Evolutionary conservation across 257 asterid genomes (phyloP), one percentile per base, ranked within the genome.

Genomic region (Salvia rosmarinus): DNA sequence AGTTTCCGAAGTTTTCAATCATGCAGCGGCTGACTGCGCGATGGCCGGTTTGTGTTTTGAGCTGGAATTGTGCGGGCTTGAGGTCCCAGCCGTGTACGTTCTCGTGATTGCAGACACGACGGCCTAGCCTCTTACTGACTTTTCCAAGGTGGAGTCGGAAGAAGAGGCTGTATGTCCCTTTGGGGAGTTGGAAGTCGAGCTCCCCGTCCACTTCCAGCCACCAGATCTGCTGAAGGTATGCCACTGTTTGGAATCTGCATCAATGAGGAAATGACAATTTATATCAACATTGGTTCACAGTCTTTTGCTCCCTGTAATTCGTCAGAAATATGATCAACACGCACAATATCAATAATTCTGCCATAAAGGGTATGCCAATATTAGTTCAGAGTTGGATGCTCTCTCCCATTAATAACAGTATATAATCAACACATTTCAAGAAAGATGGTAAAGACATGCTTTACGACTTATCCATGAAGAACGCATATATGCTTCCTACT

Each of bases 151-250:
- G 91, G 3, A 92, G 91, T 9, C 91, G 80, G 86, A 90, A 92
- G 82, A 88, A 90, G 60, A 92, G 68, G 51, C 96, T 90, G 68
- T 92, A 92, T 3, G 76, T 67, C 69, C 96, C 98, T 65, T 73
- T 70, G 25, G 95, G 95, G 14, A 92, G 75, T 37, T 82, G 85
- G 83, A 92, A 92, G 77, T 92, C 95, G 1, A 86, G 69, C 64
- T 82, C 87, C 1, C 96, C 96, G 4, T 75, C 91, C 12, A 92
- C 90, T 82, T 92, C 92, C 21, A 92, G 86, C 98, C 98, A 25
- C 30, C 30, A 25, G 30, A 25, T 25, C 30, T 25, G 30, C 37
- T 25, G 2, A 25, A 25, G 30, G 30, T 25, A 25, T 25, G 30
- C 30, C 30, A 25, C 30, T 25, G 30, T 25, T 25, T 25, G 30